These are phyloP conservation scores for Senna tora DNA, from an alignment of 306 rosid genomes.

Conservation along the genomic window DNA sequence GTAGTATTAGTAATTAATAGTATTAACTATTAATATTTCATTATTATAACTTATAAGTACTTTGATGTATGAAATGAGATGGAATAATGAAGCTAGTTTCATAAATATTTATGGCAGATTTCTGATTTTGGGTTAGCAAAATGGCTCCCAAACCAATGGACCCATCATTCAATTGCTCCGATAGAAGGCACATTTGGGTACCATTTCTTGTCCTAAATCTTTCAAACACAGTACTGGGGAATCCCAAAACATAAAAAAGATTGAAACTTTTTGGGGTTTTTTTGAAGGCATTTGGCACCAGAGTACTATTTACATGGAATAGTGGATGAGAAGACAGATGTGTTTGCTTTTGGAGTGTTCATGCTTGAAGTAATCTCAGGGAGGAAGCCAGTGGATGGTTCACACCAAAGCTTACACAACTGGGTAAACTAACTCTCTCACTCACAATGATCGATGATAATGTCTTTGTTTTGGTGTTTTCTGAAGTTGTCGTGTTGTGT, in stretches of 20 bases:
- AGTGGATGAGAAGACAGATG: conserved; percentile 98
- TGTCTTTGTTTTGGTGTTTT: conserved; percentile 6
- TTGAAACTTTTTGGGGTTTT: background rate
- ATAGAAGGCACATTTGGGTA: conserved; percentile 99
- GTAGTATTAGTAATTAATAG: conserved; percentile 34
- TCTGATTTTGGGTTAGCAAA: conserved; percentile 99
- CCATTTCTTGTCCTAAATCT: conserved; percentile 18
- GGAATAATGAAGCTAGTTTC: background rate
- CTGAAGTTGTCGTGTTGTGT: conserved; percentile 22
- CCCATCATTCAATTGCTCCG: conserved; percentile 96
- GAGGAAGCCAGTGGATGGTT: conserved; percentile 86
- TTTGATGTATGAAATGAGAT: too few relatives aligned
- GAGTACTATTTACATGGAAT: conserved; percentile 95
- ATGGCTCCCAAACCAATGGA: conserved; percentile 98
- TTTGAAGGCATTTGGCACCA: conserved; percentile 87
- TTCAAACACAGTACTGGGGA: background rate
- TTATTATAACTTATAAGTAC: too few relatives aligned
- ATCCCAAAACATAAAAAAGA: too few relatives aligned
- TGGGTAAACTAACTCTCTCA: conserved; percentile 59
- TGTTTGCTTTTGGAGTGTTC: conserved; percentile 96
- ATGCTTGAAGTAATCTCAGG: conserved; percentile 86
- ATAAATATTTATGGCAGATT: conserved; percentile 50
- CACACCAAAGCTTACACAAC: conserved; percentile 87
- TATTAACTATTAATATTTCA: too few relatives aligned
- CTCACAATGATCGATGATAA: background rate